Percentiles rank a stretch among this genome's conserved stretches.
Evolutionary conservation across 2,329 filamentous ascomycete species (phyloP).

Genomic region (Eutypella sp.): DNA sequence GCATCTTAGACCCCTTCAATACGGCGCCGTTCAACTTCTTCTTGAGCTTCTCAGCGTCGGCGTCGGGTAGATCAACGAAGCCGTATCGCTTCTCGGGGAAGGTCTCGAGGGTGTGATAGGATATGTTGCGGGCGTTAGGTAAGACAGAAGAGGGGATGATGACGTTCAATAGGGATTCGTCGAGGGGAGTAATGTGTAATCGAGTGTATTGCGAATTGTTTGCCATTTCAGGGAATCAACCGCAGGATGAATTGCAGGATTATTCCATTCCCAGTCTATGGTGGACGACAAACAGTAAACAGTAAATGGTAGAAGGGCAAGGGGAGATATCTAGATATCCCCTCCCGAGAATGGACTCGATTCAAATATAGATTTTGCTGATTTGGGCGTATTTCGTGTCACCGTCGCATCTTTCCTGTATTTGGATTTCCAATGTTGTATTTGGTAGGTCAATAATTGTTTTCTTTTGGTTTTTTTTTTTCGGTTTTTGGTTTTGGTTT

Average conservation of each 20-base stretch:
- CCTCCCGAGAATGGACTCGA: too few relatives aligned
- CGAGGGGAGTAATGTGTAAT: constrained; percentile 86
- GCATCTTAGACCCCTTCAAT: constrained; percentile 79
- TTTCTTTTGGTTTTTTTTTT: too few relatives aligned
- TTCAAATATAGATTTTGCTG: too few relatives aligned
- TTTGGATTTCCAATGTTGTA: background rate
- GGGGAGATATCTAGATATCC: too few relatives aligned
- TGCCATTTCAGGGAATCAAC: background rate
- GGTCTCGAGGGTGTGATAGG: constrained; percentile 80
- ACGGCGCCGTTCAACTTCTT: constrained; percentile 86
- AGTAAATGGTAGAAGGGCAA: too few relatives aligned
- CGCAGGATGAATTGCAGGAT: background rate
- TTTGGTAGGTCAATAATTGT: background rate
- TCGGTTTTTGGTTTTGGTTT: too few relatives aligned
- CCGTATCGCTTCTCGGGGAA: constrained; percentile 91
- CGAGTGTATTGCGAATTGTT: constrained; percentile 40
- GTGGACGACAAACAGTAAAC: too few relatives aligned
- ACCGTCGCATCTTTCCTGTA: too few relatives aligned
- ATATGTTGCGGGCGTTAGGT: constrained; percentile 68
- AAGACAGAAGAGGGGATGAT: constrained; percentile 66
- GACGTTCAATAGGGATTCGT: constrained; percentile 64
- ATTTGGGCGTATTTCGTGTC: too few relatives aligned
- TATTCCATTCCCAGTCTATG: background rate
- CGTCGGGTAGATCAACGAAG: constrained; percentile 74
- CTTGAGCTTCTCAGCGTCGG: constrained; percentile 84